A percentile compares a stretch with the other conserved stretches of the same genome.
These are phyloP conservation scores for Zymoseptoria pseudotritici DNA, from an alignment of 2,329 filamentous ascomycete genomes.

Conservation along the genomic window DNA sequence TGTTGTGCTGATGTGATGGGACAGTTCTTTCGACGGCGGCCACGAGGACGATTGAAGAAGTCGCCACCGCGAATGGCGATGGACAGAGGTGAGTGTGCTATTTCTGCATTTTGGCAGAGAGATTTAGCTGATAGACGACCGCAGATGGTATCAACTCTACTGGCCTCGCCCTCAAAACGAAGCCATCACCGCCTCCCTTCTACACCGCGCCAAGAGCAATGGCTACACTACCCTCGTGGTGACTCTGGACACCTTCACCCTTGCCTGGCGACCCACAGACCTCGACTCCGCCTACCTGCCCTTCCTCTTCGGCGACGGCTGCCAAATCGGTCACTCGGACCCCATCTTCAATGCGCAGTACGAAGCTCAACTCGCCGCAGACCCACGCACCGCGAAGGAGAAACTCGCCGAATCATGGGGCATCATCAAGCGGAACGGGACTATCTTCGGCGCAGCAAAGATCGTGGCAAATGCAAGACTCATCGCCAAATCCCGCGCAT, in stretches of 20 bases:
- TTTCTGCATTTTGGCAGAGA: background rate
- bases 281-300: constrained; percentile 19
- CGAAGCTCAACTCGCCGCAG: constrained; percentile 32
- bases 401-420: constrained; percentile 33
- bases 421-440: constrained; percentile 31
- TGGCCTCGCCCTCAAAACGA: constrained; percentile 55
- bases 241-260: constrained; percentile 63
- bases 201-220: constrained; percentile 52
- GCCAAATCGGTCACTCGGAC: constrained; percentile 47
- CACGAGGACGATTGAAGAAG: constrained; percentile 57
- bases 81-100: background rate
- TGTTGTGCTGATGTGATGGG: background rate
- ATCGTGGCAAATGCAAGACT: constrained; percentile 28
- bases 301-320: constrained; percentile 42
- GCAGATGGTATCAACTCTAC: constrained; percentile 50
- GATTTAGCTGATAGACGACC: background rate
- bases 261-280: constrained; percentile 57
- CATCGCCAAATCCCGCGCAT: constrained; percentile 32
- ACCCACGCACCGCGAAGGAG: constrained; percentile 25
- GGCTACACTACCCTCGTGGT: constrained; percentile 63
- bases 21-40: constrained; percentile 56
- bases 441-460: constrained; percentile 26
- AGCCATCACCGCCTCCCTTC: constrained; percentile 56
- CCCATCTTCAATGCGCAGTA: constrained; percentile 51
- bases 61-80: constrained; percentile 51